Base-by-base conservation (phyloP, 768 basidiomycete species). In the Lentinus tigrinus region DNA sequence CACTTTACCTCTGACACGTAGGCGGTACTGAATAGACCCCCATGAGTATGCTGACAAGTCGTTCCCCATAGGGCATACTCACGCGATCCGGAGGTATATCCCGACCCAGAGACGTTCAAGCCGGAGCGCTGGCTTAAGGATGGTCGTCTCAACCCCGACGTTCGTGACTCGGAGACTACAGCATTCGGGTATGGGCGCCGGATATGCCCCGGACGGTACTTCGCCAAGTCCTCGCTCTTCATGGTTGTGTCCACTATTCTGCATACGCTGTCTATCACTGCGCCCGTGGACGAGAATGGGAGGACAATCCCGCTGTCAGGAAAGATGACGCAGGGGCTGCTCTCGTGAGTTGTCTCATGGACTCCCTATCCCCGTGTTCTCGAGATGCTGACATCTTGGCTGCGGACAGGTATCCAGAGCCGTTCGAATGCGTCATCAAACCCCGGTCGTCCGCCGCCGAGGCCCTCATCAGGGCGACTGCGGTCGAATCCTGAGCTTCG, bases 91-190 rank as follows among this genome's bases (percentile, higher is more conserved):
- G 39, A 2, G 16, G 17, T 55, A 4, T 64, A 64, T 42, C 56
- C 52, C 14, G 61, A 67, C 38, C 58, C 63, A 1, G 61, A 67
- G n/a, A 38, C 23, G 34, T 67, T 67, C 58, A 50, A 50, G 26
- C 65, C 65, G 9, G 61, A 62, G 21, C 57, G 65, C 8, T 65
- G 55, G 26, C 40, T 58, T 11, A 52, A 52, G 31, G 57, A 57
- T 24, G 53, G 53, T 6, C 23, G 17, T 13, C 7, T 54, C 16
- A 46, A 54, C 24, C 53, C 53, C 24, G 53, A 54, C 31, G 40
- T 54, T 3, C 39, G 23, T 28, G 47, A 40, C 39, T 19, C 39
- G 9, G 16, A 40, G 14, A 16, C 19, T 6, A 40, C 17, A 6
- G 39, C 39, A 6, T 40, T 40, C 39, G 39, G 39, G 6, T 40